Evolutionary conservation across 768 basidiomycete genomes (phyloP).

Genomic region (Sutorius australiensis): DNA sequence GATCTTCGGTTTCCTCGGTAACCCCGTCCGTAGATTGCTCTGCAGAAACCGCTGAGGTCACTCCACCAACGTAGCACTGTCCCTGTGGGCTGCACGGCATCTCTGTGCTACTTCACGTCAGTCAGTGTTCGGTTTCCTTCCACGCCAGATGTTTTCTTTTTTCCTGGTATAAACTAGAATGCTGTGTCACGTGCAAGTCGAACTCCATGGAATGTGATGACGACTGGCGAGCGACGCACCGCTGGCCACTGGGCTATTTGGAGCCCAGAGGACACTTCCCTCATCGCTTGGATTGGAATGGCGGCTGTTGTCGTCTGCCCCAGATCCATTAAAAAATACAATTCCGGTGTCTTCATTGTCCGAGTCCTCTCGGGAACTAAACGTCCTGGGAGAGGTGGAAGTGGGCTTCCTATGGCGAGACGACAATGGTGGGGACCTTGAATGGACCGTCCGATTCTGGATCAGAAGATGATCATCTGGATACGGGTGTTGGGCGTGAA

Average conservation of each 20-base stretch:
- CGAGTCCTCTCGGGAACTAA: conserved; percentile 24
- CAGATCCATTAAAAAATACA: conserved; percentile 19
- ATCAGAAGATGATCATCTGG: conserved; percentile 61
- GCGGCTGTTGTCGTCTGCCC: conserved; percentile 26
- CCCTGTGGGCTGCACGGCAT: conserved; percentile 31
- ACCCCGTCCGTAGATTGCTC: conserved; percentile 26
- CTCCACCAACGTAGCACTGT: no score
- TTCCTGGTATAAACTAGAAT: conserved; percentile 42
- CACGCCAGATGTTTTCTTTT: conserved; percentile 29
- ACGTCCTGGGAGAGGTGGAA: conserved; percentile 47
- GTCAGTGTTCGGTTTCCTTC: conserved; percentile 75
- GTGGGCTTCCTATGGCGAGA: no score
- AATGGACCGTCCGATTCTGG: conserved; percentile 59
- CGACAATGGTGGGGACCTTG: conserved; percentile 57
- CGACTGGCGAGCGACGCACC: conserved; percentile 58
- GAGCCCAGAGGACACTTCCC: conserved; percentile 65
- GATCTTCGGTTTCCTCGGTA: conserved; percentile 66
- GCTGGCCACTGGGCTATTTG: conserved; percentile 71
- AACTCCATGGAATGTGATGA: conserved; percentile 38
- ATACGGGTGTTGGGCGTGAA: conserved; percentile 76
- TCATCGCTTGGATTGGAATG: conserved; percentile 50
- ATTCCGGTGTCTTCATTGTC: conserved; percentile 26
- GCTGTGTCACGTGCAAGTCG: conserved; percentile 54
- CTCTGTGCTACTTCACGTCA: conserved; percentile 81
- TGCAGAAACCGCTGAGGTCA: conserved; percentile 75